Percentiles rank a stretch among this genome's conserved stretches.
phyloP scores from a whole-genome alignment of 768 basidiomycete genomes.

The Hypholoma sublateritium region DNA sequence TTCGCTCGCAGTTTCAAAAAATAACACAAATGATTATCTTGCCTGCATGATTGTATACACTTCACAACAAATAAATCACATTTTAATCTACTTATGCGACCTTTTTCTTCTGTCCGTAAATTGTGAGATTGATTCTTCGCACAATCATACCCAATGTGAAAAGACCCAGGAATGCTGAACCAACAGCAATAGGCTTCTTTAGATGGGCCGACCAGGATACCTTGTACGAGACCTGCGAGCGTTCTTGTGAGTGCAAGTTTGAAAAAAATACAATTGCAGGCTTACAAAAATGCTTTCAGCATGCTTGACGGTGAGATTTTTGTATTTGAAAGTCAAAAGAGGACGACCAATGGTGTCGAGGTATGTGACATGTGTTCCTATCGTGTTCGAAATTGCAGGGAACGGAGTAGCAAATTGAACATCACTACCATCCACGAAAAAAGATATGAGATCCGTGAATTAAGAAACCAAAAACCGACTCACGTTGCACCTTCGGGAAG shows the following conservation, averaged over 20 bases:
- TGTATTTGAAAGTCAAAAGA: slow-evolving; percentile 69
- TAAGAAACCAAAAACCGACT: slow-evolving; percentile 30
- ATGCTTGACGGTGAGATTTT: slow-evolving; percentile 77
- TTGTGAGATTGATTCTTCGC: slow-evolving; percentile 47
- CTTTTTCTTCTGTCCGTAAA: slow-evolving; percentile 46
- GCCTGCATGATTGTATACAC: slow-evolving; percentile 10
- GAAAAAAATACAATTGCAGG: slow-evolving; percentile 15
- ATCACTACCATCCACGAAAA: slow-evolving; percentile 49
- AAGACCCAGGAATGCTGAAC: slow-evolving; percentile 63
- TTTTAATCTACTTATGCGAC: slow-evolving; percentile 21
- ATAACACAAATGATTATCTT: slow-evolving; percentile 8
- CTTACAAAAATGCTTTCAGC: slow-evolving; percentile 80
- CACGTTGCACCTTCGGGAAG: slow-evolving; percentile 96
- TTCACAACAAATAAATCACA: slow-evolving; percentile 12
- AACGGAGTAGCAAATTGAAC: slow-evolving; percentile 79
- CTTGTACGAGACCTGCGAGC: slow-evolving; percentile 77
- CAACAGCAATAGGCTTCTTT: slow-evolving; percentile 82
- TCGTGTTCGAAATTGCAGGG: slow-evolving; percentile 57
- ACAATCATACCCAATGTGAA: slow-evolving; percentile 52
- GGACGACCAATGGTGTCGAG: slow-evolving; percentile 92
- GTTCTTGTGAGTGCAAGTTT: neutral
- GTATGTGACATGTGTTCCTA: slow-evolving; percentile 80
- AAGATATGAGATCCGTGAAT: slow-evolving; percentile 2
- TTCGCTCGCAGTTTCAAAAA: slow-evolving; percentile 26
- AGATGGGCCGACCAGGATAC: slow-evolving; percentile 80